Conservation (phyloP, 2,329 filamentous ascomycete species). For the Aspergillus chevalieri region DNA sequence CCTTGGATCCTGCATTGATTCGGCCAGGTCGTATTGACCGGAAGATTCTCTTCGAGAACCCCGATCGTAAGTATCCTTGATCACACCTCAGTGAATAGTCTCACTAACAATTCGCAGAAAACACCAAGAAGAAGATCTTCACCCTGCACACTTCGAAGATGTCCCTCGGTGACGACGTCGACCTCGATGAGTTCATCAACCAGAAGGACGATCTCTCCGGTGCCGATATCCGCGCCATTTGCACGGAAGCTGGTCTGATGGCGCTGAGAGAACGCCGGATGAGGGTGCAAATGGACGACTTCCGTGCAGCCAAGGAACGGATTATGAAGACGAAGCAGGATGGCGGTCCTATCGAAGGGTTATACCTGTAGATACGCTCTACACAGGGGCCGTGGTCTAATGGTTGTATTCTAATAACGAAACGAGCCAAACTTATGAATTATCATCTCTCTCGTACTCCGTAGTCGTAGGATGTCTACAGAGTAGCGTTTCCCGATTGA, state of each 20-base stretch:
- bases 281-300: slow-evolving; percentile 98
- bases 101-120: slow-evolving; percentile 48
- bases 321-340: slow-evolving; percentile 98
- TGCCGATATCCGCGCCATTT: slow-evolving; percentile 98
- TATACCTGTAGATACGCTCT: slow-evolving; percentile 73
- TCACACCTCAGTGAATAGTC: background rate
- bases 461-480: background rate
- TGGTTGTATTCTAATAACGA: slow-evolving; percentile 22
- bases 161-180: slow-evolving; percentile 93
- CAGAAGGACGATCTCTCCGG: slow-evolving; percentile 97
- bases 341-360: slow-evolving; percentile 82
- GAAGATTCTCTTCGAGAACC: slow-evolving; percentile 80
- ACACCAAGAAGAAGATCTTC: slow-evolving; percentile 97
- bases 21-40: slow-evolving; percentile 96
- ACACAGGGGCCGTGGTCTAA: slow-evolving; percentile 1
- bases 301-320: slow-evolving; percentile 82
- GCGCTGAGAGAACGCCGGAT: slow-evolving; percentile 91
- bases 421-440: slow-evolving; percentile 1
- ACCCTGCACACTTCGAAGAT: slow-evolving; percentile 98
- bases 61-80: slow-evolving; percentile 51
- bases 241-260: slow-evolving; percentile 91
- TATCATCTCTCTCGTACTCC: no score
- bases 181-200: slow-evolving; percentile 95
- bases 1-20: slow-evolving; percentile 90
- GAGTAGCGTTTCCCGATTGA: background rate